These are phyloP conservation scores for Aspergillus baeticus DNA, from an alignment of 495 filamentous ascomycete genomes.

Conservation along the genomic window DNA sequence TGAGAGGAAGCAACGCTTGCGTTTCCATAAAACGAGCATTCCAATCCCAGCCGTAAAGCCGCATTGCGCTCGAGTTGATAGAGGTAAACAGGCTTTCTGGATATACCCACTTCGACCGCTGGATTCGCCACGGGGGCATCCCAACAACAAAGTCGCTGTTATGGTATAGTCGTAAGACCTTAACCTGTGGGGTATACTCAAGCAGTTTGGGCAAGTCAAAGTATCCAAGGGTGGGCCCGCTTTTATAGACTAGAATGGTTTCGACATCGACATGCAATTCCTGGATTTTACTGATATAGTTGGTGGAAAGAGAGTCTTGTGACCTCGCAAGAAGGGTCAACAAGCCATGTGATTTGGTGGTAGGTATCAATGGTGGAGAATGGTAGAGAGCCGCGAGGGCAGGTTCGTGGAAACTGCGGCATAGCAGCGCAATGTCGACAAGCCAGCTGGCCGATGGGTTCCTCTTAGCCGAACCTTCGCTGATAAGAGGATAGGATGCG, in stretches of 20 bases:
- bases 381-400: constrained; percentile 73
- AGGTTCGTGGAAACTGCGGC: constrained; percentile 67
- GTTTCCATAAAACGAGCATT: constrained; percentile 62
- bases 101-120: constrained; percentile 58
- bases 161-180: constrained; percentile 41
- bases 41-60: constrained; percentile 75
- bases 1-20: constrained; percentile 44
- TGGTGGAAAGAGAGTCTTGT: constrained; percentile 39
- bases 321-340: constrained; percentile 46
- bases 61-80: constrained; percentile 43
- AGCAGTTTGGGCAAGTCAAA: constrained; percentile 45
- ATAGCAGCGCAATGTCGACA: constrained; percentile 56
- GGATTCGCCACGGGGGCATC: constrained; percentile 26
- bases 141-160: constrained; percentile 33
- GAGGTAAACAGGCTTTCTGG: constrained; percentile 57
- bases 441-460: constrained; percentile 58
- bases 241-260: constrained; percentile 40
- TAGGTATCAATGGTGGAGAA: constrained; percentile 60
- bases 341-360: constrained; percentile 48
- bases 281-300: constrained; percentile 67
- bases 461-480: constrained; percentile 36
- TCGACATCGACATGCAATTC: constrained; percentile 66
- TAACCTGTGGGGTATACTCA: constrained; percentile 42
- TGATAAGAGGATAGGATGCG: constrained; percentile 60
- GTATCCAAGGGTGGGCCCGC: constrained; percentile 43